Evolutionary conservation across 176 grass and related monocot species (phyloP).

Genomic region (Bothriochloa decipiens): DNA sequence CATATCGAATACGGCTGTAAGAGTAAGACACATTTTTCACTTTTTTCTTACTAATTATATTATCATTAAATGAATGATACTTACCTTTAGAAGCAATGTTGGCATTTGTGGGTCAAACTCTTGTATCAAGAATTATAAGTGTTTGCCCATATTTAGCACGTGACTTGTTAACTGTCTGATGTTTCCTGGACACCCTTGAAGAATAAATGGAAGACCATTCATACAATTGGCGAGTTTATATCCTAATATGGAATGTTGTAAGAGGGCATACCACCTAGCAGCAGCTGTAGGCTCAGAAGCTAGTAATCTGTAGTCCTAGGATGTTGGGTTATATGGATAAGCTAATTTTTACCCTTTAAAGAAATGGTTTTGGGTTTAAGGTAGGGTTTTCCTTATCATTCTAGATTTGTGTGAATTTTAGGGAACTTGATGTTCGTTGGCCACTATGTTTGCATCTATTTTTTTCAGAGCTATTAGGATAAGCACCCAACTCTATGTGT

Average conservation of each 20-base stretch:
- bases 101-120: not conserved
- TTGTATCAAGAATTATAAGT: not conserved
- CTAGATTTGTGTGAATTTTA: not conserved
- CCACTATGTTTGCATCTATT: not conserved
- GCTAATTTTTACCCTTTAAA: not conserved
- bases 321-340: not conserved
- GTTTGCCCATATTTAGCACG: not conserved
- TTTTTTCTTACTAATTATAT: no score
- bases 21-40: no score
- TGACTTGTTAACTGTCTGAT: not conserved
- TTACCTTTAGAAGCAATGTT: not conserved
- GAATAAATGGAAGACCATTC: not conserved
- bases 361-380: not conserved
- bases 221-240: not conserved
- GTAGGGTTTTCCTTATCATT: not conserved
- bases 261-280: not conserved
- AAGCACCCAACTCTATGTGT: not conserved
- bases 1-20: no score
- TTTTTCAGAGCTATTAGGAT: not conserved
- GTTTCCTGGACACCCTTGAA: not conserved
- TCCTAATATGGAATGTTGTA: not conserved
- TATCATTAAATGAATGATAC: no score
- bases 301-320: not conserved
- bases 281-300: not conserved
- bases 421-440: not conserved